These are phyloP conservation scores for Salisapilia sapeloensis DNA, from an alignment of 352 stramenopile genomes.

Conservation along the genomic window DNA sequence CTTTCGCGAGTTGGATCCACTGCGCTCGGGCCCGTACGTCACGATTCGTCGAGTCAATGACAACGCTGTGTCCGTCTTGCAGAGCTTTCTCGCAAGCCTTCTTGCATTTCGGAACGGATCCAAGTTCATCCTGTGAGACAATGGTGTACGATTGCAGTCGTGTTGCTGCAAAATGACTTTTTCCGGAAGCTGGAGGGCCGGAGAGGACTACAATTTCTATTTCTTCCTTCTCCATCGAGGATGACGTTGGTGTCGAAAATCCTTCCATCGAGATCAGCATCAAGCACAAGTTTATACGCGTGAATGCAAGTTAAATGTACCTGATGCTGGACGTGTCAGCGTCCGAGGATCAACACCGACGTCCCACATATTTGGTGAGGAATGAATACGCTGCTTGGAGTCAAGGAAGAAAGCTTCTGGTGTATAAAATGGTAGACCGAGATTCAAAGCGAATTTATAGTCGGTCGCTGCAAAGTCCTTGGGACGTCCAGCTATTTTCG, in stretches of 20 bases:
- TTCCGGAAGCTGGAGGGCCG: constrained; percentile 55
- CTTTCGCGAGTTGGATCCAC: constrained; percentile 52
- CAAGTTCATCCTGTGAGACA: constrained; percentile 78
- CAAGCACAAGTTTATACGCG: background rate
- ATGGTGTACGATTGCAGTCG: constrained; percentile 31
- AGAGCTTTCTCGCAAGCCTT: constrained; percentile 36
- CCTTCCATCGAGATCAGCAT: constrained; percentile 4
- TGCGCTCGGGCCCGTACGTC: constrained; percentile 35
- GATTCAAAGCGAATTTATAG: constrained; percentile 82
- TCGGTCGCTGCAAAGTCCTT: constrained; percentile 80
- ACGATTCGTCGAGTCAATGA: constrained; percentile 79
- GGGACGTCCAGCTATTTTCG: constrained; percentile 34
- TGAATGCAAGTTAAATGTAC: too few species aligned
- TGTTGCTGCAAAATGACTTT: constrained; percentile 37
- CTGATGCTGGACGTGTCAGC: constrained; percentile 1
- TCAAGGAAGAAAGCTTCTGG: constrained; percentile 69
- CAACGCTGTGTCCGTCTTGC: constrained; percentile 38
- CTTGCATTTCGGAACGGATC: constrained; percentile 62
- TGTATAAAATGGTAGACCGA: constrained; percentile 61
- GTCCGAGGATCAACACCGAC: constrained; percentile 48
- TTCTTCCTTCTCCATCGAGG: constrained; percentile 7
- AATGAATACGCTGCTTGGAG: constrained; percentile 53
- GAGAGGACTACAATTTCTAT: constrained; percentile 61
- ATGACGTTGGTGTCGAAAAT: constrained; percentile 9
- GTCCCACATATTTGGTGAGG: constrained; percentile 47